These are phyloP conservation scores for Nakazawaea populi DNA, from an alignment of 805 yeast genomes.

Conservation along the genomic window DNA sequence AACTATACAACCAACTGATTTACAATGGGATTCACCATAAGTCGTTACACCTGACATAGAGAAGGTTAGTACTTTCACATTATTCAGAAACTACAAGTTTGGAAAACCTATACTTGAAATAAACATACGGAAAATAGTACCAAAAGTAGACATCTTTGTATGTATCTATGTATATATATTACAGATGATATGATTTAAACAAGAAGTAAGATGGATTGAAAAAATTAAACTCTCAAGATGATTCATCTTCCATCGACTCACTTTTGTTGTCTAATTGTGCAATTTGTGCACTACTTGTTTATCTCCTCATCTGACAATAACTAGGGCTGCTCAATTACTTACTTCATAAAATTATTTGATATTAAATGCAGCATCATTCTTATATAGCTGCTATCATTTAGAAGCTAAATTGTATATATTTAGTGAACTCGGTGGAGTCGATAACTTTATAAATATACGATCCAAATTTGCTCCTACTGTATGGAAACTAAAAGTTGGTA, in stretches of 20 bases:
- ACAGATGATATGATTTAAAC: no score
- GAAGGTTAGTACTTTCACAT: background rate
- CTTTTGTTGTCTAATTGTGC: background rate
- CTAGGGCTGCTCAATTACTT: no score
- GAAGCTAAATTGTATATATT: no score
- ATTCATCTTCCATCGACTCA: background rate
- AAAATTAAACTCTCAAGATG: background rate
- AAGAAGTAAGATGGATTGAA: no score
- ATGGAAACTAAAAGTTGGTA: no score
- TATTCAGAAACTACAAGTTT: background rate
- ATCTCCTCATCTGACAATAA: background rate
- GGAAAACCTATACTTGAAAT: no score
- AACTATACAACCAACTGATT: constrained; percentile 95
- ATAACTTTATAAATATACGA: no score
- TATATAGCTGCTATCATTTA: no score
- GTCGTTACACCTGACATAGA: constrained; percentile 63
- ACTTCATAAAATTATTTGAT: no score
- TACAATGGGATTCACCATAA: constrained; percentile 97
- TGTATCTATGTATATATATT: background rate
- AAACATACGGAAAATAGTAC: constrained; percentile 38
- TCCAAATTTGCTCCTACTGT: no score
- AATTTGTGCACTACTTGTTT: background rate
- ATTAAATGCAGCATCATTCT: no score
- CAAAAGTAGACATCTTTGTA: constrained; percentile 62
- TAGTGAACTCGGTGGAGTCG: no score